Percentiles rank a stretch among this genome's conserved stretches.
These are phyloP conservation scores for Kwoniella sp. DNA, from an alignment of 768 basidiomycete genomes.

Conservation along the genomic window DNA sequence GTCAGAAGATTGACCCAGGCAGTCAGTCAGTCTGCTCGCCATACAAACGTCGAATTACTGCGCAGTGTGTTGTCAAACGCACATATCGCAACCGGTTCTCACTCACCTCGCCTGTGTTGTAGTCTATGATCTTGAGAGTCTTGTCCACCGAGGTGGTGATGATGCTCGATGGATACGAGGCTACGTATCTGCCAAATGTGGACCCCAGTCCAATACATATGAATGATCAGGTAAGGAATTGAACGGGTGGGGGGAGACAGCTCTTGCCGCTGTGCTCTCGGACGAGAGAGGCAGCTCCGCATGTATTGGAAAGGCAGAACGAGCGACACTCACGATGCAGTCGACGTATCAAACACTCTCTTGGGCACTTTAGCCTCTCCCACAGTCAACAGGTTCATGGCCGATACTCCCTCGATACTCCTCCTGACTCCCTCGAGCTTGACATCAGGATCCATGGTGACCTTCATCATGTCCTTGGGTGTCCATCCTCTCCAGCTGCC, in stretches of 20 bases:
- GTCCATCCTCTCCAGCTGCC: slow-evolving; percentile 33
- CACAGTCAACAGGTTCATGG: slow-evolving; percentile 45
- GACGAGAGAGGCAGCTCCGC: too few relatives aligned
- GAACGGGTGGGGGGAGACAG: too few relatives aligned
- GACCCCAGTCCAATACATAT: neutral
- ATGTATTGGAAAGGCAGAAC: too few relatives aligned
- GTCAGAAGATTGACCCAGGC: neutral
- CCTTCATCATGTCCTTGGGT: slow-evolving; percentile 30
- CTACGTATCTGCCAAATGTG: slow-evolving; percentile 40
- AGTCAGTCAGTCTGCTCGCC: too few relatives aligned
- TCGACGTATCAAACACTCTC: slow-evolving; percentile 43
- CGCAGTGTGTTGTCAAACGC: too few relatives aligned
- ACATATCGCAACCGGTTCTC: too few relatives aligned
- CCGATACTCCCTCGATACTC: slow-evolving; percentile 46
- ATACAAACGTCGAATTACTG: too few relatives aligned
- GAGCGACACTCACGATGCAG: slow-evolving; percentile 41
- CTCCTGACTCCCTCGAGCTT: slow-evolving; percentile 41
- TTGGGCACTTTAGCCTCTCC: slow-evolving; percentile 30
- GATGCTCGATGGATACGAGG: slow-evolving; percentile 32
- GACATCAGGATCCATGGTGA: slow-evolving; percentile 29
- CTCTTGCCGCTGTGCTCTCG: too few relatives aligned
- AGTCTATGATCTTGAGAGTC: slow-evolving; percentile 47
- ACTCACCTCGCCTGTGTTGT: slow-evolving; percentile 45
- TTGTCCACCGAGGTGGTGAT: slow-evolving; percentile 52
- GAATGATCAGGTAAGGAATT: too few relatives aligned